Evolutionary conservation across 164 flowering plant species (phyloP), one percentile per base, ranked within the genome.

Genomic region (Vitis labrusca): DNA sequence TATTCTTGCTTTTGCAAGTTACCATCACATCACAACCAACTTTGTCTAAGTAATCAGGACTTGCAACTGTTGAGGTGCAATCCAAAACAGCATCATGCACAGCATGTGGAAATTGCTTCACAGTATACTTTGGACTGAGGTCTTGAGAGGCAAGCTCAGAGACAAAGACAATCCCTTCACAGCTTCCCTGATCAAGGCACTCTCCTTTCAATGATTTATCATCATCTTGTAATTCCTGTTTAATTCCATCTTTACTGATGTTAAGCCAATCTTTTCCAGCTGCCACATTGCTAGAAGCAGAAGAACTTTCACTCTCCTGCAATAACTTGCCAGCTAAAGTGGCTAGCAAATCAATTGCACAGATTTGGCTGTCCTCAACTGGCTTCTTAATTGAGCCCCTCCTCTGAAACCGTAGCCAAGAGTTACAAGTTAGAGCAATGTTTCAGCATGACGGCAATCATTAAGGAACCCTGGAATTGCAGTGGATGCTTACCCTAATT

Each of bases 281-380:
- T 12, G 76, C 75, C 17, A 81, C 82, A 76, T 76, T 76, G 30
- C 81, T 84, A 52, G 85, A 82, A 48, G 85, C 79, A 49, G 85
- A 75, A 63, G 77, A 80, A 65, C 85, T 80, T 77, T 82, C 85
- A 47, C 75, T 71, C 71, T 82, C 87, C 77, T 68, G 74, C 80
- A 84, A 70, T 32, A 84, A 71, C 70, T 80, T 70, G 15, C 84
- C 83, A 29, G 85, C 87, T 67, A 84, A 64, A 57, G 85, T 76
- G 71, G 87, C 87, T 53, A 84, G 68, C 27, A 84, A 75, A 66
- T 84, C 87, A 73, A 84, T 51, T 50, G 84, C 84, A 73, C 78
- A 79, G 15, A 71, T 64, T 66, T 78, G 78, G 56, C 68, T 57
- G 56, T 70, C 82, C 56, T 81, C 77, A 23, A 14, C 58, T 55